phyloP scores from a whole-genome alignment of 805 yeast genomes.

The Cyberlindnera meyerae region DNA sequence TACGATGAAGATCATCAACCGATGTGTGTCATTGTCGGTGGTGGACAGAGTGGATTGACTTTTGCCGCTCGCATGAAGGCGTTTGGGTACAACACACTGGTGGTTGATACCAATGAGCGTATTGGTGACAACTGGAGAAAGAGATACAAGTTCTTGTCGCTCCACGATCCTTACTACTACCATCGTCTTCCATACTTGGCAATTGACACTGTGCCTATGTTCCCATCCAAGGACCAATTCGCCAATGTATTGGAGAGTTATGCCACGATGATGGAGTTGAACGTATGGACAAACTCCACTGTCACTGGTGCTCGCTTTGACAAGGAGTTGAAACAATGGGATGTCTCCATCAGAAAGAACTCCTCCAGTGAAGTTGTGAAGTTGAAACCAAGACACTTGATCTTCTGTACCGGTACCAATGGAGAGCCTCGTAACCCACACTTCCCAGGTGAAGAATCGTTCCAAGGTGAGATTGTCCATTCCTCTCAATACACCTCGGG shows the following conservation, averaged over 20 bases:
- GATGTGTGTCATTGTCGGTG: slow-evolving; percentile 41
- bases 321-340: slow-evolving; percentile 29
- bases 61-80: slow-evolving; percentile 38
- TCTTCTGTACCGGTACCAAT: slow-evolving; percentile 43
- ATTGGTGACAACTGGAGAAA: slow-evolving; percentile 46
- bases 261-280: slow-evolving; percentile 37
- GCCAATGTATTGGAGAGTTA: slow-evolving; percentile 41
- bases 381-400: slow-evolving; percentile 33
- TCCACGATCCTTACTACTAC: slow-evolving; percentile 43
- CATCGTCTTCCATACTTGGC: slow-evolving; percentile 38
- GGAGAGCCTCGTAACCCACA: slow-evolving; percentile 41
- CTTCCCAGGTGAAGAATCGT: slow-evolving; percentile 34
- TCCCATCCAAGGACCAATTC: slow-evolving; percentile 40
- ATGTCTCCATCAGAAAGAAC: slow-evolving; percentile 29
- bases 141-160: slow-evolving; percentile 39
- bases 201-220: slow-evolving; percentile 38
- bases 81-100: slow-evolving; percentile 36
- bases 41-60: slow-evolving; percentile 42
- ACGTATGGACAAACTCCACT: slow-evolving; percentile 31
- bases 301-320: slow-evolving; percentile 31
- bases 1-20: slow-evolving; percentile 34
- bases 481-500: slow-evolving; percentile 41
- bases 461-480: slow-evolving; percentile 37
- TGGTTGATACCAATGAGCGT: slow-evolving; percentile 33
- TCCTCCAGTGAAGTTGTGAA: slow-evolving; percentile 23